These are phyloP conservation scores for Zygosaccharomyces rouxii DNA, from an alignment of 805 yeast genomes.

Conservation along the genomic window DNA sequence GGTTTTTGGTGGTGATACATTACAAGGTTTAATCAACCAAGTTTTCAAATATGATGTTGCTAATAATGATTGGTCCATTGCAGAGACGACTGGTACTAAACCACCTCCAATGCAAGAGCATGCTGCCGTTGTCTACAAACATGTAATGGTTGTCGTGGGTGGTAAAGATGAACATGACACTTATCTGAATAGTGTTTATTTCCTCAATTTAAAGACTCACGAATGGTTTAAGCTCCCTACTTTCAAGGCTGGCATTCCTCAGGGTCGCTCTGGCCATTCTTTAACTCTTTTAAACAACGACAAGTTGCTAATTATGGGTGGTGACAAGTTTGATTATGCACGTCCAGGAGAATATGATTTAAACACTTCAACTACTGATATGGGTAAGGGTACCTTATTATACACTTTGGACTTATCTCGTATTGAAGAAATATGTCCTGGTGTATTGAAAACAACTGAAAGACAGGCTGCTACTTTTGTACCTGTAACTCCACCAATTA, in stretches of 20 bases:
- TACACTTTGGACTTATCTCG: conserved; percentile 55
- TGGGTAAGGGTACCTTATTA: conserved; percentile 56
- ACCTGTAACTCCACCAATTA: conserved; percentile 19
- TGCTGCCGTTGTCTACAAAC: conserved; percentile 73
- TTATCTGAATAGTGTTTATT: conserved; percentile 59
- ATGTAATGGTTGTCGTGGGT: conserved; percentile 79
- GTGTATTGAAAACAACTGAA: conserved; percentile 39
- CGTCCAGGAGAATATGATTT: conserved; percentile 44
- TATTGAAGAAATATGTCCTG: conserved; percentile 37
- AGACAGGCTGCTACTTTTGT: conserved; percentile 12
- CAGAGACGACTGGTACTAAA: conserved; percentile 48
- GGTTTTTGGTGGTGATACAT: conserved; percentile 90
- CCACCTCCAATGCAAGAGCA: conserved; percentile 93
- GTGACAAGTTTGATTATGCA: conserved; percentile 73
- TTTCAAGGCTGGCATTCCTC: conserved; percentile 49
- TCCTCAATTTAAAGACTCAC: conserved; percentile 68
- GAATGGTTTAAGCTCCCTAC: conserved; percentile 66
- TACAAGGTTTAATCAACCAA: conserved; percentile 64
- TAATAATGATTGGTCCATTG: conserved; percentile 62
- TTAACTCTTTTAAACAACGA: conserved; percentile 64
- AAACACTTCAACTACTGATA: conserved; percentile 49
- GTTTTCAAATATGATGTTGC: conserved; percentile 76
- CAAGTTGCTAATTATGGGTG: conserved; percentile 83
- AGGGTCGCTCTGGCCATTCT: conserved; percentile 89
- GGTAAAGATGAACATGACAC: conserved; percentile 77